phyloP scores from a whole-genome alignment of 441 rosid species.

The Isatis lusitanica region DNA sequence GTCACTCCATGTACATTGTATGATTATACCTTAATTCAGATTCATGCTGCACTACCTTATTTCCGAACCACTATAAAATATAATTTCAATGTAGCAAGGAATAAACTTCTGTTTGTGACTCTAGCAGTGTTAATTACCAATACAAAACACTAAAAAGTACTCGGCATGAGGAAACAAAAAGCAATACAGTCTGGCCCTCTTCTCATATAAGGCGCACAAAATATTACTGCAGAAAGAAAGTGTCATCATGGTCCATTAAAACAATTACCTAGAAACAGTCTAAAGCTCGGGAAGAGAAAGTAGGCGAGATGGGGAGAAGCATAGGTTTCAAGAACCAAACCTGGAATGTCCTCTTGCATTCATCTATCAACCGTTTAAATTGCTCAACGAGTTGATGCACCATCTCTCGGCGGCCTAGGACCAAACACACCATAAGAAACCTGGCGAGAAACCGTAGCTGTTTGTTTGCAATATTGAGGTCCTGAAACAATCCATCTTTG shows the following conservation, averaged over 20 bases:
- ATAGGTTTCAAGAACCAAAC: constrained; percentile 33
- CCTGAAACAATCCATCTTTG: constrained; percentile 80
- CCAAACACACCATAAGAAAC: constrained; percentile 91
- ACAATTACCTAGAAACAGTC: background rate
- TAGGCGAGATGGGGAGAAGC: background rate
- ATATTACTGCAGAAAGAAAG: background rate
- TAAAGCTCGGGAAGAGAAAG: background rate
- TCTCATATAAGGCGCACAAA: constrained; percentile 1
- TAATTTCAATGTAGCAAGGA: background rate
- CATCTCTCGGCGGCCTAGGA: constrained; percentile 76
- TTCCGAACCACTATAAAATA: background rate
- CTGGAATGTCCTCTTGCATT: constrained; percentile 91
- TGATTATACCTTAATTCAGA: background rate
- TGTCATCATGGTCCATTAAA: background rate
- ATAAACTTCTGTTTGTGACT: background rate
- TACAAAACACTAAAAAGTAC: background rate
- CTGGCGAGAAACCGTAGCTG: constrained; percentile 88
- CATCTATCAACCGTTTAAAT: constrained; percentile 78
- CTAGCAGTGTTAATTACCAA: background rate
- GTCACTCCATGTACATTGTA: background rate
- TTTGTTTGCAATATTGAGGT: constrained; percentile 81
- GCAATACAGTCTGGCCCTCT: background rate
- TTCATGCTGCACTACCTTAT: background rate
- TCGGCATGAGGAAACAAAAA: background rate
- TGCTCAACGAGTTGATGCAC: constrained; percentile 84